Percentiles rank a stretch among this genome's conserved stretches.
Conservation (phyloP, 352 stramenopile species). For the Phytophthora hybrid region DNA sequence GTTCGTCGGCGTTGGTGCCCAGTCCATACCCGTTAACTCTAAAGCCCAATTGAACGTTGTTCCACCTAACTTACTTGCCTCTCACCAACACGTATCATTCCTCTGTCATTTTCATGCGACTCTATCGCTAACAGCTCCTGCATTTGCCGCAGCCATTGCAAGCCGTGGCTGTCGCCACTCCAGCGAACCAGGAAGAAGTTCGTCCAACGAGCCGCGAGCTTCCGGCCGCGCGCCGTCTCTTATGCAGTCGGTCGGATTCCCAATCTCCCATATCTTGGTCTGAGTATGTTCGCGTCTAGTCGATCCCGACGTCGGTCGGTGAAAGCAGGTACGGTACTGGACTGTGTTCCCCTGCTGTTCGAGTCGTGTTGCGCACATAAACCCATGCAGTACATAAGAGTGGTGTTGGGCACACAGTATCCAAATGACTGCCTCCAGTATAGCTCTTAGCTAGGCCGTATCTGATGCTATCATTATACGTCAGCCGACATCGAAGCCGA, state of each 20-base stretch:
- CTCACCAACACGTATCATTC: too few species aligned
- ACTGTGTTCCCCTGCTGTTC: constrained; percentile 24
- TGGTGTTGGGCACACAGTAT: neutral
- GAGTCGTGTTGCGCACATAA: constrained; percentile 14
- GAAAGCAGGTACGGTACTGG: neutral
- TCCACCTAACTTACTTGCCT: neutral
- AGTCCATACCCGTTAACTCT: constrained; percentile 23
- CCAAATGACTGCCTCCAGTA: neutral
- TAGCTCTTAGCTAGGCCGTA: too few species aligned
- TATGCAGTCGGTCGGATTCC: constrained; percentile 25
- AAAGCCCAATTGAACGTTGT: constrained; percentile 29
- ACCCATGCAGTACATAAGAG: neutral
- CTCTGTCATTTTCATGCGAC: neutral
- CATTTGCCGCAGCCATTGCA: neutral
- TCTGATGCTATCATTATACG: neutral
- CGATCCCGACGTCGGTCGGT: constrained; percentile 9
- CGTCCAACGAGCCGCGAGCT: constrained; percentile 26
- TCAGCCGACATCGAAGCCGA: neutral
- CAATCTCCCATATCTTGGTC: neutral
- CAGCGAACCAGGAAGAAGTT: constrained; percentile 9
- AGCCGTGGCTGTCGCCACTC: neutral
- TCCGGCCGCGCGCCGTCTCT: constrained; percentile 14
- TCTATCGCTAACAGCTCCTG: neutral
- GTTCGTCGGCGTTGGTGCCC: constrained; percentile 22
- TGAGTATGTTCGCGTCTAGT: constrained; percentile 7